phyloP scores from a whole-genome alignment of 2,329 filamentous ascomycete genomes.

The Neonectria ditissima region DNA sequence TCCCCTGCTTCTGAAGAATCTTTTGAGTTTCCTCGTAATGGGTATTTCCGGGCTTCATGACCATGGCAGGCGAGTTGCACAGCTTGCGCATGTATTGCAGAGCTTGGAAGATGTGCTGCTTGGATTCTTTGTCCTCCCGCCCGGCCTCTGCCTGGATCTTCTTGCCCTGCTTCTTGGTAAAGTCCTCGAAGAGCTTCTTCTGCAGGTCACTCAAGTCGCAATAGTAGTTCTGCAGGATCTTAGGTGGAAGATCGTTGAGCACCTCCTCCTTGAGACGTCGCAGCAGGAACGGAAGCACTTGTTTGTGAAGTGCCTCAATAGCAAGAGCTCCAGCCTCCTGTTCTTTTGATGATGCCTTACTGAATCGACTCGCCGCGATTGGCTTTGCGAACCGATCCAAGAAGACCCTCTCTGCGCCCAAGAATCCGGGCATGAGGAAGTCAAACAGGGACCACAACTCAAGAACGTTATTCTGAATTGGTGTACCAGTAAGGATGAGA shows the following conservation, averaged over 20 bases:
- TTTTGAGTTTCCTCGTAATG: constrained; percentile 90
- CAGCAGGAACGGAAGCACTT: constrained; percentile 95
- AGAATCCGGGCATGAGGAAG: constrained; percentile 98
- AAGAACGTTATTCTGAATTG: constrained; percentile 97
- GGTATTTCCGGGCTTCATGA: constrained; percentile 93
- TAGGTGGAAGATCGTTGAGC: constrained; percentile 92
- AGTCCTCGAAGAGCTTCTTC: constrained; percentile 95
- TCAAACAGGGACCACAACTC: constrained; percentile 99
- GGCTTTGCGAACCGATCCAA: constrained; percentile 94
- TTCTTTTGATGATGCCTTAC: constrained; percentile 97
- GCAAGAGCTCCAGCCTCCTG: constrained; percentile 96
- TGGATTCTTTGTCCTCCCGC: constrained; percentile 88
- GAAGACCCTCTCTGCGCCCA: constrained; percentile 96
- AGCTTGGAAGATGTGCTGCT: constrained; percentile 99
- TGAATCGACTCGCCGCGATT: constrained; percentile 92
- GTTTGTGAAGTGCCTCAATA: constrained; percentile 98
- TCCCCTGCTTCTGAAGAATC: constrained; percentile 81
- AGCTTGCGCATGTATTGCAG: constrained; percentile 99
- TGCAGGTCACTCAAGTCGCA: constrained; percentile 97
- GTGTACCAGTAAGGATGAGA: constrained; percentile 94
- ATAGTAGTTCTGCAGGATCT: constrained; percentile 99
- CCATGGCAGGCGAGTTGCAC: constrained; percentile 95
- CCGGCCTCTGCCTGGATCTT: constrained; percentile 86
- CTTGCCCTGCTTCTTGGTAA: constrained; percentile 92
- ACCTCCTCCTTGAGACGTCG: constrained; percentile 98